Evolutionary conservation across 768 basidiomycete species (phyloP), one percentile per base, ranked within the genome.

Genomic region (Kwoniella heveanensis): DNA sequence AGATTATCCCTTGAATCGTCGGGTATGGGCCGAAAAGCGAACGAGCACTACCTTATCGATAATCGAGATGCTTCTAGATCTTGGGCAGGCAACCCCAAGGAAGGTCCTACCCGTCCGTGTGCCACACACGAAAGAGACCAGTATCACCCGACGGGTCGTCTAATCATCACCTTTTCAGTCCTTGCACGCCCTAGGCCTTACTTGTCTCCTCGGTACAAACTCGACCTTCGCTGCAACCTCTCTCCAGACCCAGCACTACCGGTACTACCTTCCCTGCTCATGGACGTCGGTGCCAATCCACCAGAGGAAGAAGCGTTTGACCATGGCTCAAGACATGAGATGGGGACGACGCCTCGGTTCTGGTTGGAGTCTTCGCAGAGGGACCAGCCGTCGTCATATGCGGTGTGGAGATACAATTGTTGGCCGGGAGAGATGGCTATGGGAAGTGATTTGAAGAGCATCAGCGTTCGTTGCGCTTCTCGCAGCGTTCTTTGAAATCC

Each of bases 341-440:
- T 39, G 22, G 78, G 78, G 30, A 79, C 78, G 21, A 79, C 74
- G 15, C 78, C 78, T 21, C 68, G 44, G 55, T 68, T 69, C 52
- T 68, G 66, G 29, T 65, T 65, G 37, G 69, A 66, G 48, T 77
- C 72, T 68, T 78, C 75, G 54, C 78, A 79, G 8, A 79, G 63
- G 25, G 66, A 69, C 78, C 78, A 79, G 3, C 78, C 78, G 62
- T 79, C 78, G 60, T 79, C 78, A 66, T 79, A 79, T 27, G 68
- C 70, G 26, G 64, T 72, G 64, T 78, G 74, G 3, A 79, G 71
- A 60, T 68, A 76, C 44, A 79, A 70, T 50, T 74, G 73, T 57
- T 79, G 77, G 21, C 69, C 73, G 8, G 76, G 77, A 0, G 66
- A 60, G 62, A 79, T 77, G 19, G 74, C 78, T 77, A 61, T 21